Evolutionary conservation across 495 filamentous ascomycete species (phyloP).

Genomic region (Penicillium pancosmium): DNA sequence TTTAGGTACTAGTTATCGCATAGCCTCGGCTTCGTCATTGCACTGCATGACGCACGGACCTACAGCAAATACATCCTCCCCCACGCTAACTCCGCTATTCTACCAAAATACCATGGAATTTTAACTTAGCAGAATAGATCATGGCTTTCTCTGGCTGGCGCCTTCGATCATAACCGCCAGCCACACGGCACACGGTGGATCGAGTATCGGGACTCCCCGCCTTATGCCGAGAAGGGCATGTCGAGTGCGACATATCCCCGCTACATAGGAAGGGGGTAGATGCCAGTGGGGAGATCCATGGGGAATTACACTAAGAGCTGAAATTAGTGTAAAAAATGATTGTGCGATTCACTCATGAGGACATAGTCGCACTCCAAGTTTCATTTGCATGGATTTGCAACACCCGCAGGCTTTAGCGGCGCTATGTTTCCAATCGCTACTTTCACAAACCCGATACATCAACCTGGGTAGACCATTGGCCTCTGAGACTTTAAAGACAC

Average conservation of each 20-base stretch:
- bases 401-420: no score
- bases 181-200: slow-evolving; percentile 14
- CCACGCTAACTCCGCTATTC: neutral
- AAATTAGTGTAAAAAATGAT: neutral
- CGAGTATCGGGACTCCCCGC: slow-evolving; percentile 7
- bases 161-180: neutral
- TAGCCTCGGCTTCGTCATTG: neutral
- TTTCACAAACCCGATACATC: no score
- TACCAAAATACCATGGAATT: neutral
- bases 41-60: slow-evolving; percentile 2
- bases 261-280: neutral
- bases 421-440: no score
- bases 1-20: neutral
- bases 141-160: neutral
- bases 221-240: slow-evolving; percentile 1
- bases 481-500: neutral
- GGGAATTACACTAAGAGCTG: neutral
- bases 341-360: no score
- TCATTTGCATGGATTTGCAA: no score
- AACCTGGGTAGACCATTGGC: no score
- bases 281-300: neutral
- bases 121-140: neutral
- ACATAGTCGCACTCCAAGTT: no score
- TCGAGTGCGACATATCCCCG: neutral
- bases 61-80: neutral